These are phyloP conservation scores for Peterozyma xylosa DNA, from an alignment of 805 yeast species.

Conservation along the genomic window DNA sequence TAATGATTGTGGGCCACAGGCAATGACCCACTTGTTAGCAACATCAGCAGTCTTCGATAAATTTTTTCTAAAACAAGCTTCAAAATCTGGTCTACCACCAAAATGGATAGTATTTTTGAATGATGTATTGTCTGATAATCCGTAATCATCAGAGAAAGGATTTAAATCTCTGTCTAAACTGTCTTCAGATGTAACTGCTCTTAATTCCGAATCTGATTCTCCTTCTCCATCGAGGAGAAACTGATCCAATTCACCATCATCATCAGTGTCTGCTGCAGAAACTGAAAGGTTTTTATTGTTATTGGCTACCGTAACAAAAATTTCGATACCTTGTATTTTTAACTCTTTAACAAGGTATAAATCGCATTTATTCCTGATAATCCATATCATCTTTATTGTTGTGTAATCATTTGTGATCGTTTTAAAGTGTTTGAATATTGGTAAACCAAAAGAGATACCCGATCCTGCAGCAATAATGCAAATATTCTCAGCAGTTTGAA, in stretches of 20 bases:
- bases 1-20: conserved; percentile 51
- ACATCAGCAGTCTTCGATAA: conserved; percentile 21
- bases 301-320: conserved; percentile 26
- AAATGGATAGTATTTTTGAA: conserved; percentile 13
- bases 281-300: not conserved
- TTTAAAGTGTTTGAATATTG: conserved; percentile 36
- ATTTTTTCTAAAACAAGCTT: conserved; percentile 20
- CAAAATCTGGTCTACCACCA: conserved; percentile 38
- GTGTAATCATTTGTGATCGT: conserved; percentile 16
- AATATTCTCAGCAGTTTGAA: conserved; percentile 41
- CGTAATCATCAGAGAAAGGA: conserved; percentile 10
- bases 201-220: conserved; percentile 6
- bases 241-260: conserved; percentile 5
- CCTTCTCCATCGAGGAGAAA: conserved; percentile 6
- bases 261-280: not conserved
- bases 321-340: conserved; percentile 24
- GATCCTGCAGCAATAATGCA: conserved; percentile 64
- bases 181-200: conserved; percentile 8
- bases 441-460: conserved; percentile 59
- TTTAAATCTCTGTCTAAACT: conserved; percentile 18
- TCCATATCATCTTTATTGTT: conserved; percentile 44
- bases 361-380: conserved; percentile 38
- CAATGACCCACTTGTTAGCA: conserved; percentile 42
- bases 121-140: not conserved
- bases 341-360: conserved; percentile 35